Conservation (phyloP, 2,329 filamentous ascomycete genomes). For the Claviceps cyperi region DNA sequence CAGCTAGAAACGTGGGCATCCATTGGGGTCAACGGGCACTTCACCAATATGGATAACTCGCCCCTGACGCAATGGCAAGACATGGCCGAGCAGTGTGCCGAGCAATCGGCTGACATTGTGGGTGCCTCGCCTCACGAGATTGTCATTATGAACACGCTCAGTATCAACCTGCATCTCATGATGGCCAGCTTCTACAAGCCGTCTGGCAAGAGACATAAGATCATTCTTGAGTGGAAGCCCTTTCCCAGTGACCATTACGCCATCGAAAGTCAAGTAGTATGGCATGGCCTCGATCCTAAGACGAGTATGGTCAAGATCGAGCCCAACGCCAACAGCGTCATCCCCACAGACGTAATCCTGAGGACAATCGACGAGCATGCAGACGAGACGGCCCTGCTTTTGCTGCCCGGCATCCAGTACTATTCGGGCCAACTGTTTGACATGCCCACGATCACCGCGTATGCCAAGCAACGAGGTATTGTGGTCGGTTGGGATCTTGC, state of each 20-base stretch:
- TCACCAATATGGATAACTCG: constrained; percentile 52
- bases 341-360: constrained; percentile 59
- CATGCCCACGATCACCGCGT: constrained; percentile 61
- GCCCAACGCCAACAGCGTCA: constrained; percentile 42
- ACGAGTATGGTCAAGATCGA: constrained; percentile 62
- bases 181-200: constrained; percentile 77
- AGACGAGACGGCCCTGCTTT: constrained; percentile 55
- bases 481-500: constrained; percentile 79
- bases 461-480: constrained; percentile 59
- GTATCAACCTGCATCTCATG: constrained; percentile 65
- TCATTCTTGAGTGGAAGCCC: constrained; percentile 79
- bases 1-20: constrained; percentile 75
- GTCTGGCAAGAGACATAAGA: constrained; percentile 50
- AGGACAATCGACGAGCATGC: constrained; percentile 61
- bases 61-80: constrained; percentile 61
- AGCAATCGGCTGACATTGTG: constrained; percentile 56
- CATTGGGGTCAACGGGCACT: constrained; percentile 76
- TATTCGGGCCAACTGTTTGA: constrained; percentile 85
- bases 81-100: constrained; percentile 60
- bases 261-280: constrained; percentile 63
- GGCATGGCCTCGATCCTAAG: constrained; percentile 52
- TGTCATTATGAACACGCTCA: constrained; percentile 79
- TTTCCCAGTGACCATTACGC: constrained; percentile 85
- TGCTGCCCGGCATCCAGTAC: constrained; percentile 81
- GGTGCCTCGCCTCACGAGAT: constrained; percentile 61